Evolutionary conservation across 176 grass and related monocot species (phyloP).

Genomic region (Zea mays): Zm-B73-REFERENCE-NAM-5.0 NC_050101.1:145860001-145860500

Average conservation of each 20-base stretch:
- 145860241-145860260: background rate
- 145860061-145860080: background rate
- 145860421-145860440: too few relatives aligned
- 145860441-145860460: too few relatives aligned
- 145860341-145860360: too few relatives aligned
- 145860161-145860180: background rate
- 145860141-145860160: background rate
- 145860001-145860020: background rate
- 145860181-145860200: background rate
- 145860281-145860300: too few relatives aligned
- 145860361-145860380: too few relatives aligned
- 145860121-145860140: background rate
- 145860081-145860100: background rate
- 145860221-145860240: background rate
- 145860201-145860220: background rate
- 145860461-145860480: too few relatives aligned
- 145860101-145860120: background rate
- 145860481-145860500: too few relatives aligned
- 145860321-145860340: too few relatives aligned
- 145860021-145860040: background rate
- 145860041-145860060: background rate
- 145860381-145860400: too few relatives aligned
- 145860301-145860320: too few relatives aligned
- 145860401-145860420: too few relatives aligned
- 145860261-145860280: too few relatives aligned